Evolutionary conservation across 1,284 basidiomycete genomes (phyloP).

Genomic region (Puccinia sorghi): DNA sequence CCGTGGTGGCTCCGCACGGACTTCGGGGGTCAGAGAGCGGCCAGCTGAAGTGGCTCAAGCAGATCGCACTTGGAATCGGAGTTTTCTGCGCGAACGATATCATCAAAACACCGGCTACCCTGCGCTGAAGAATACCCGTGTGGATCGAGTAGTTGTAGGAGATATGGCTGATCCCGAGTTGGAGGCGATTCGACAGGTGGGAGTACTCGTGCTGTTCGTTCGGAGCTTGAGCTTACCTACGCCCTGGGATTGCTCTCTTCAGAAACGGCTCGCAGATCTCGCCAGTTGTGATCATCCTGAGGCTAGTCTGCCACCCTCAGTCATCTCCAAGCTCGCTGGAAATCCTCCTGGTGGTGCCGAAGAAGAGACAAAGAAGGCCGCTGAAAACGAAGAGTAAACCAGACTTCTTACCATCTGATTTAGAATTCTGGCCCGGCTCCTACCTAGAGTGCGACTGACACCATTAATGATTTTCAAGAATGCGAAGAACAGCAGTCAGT

Average conservation of each 20-base stretch:
- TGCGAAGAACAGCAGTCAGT: conserved; percentile 46
- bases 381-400: conserved; percentile 63
- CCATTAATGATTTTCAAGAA: conserved; percentile 4
- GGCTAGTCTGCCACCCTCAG: conserved; percentile 28
- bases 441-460: not conserved
- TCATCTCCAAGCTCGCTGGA: conserved; percentile 41
- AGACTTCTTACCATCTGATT: conserved; percentile 63
- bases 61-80: no score
- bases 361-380: conserved; percentile 58
- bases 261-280: conserved; percentile 47
- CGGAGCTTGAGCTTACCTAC: not conserved
- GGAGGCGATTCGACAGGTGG: conserved; percentile 57
- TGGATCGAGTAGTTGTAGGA: no score
- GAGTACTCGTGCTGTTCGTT: not conserved
- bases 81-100: no score
- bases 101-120: no score
- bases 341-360: conserved; percentile 66
- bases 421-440: not conserved
- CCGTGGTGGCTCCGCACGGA: no score
- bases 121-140: no score
- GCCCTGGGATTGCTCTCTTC: not conserved
- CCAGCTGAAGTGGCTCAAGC: no score
- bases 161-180: conserved; percentile 58
- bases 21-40: no score
- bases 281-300: conserved; percentile 12